phyloP scores from a whole-genome alignment of 202 grass and related monocot genomes.

The Schoenoplectus triqueter region DNA sequence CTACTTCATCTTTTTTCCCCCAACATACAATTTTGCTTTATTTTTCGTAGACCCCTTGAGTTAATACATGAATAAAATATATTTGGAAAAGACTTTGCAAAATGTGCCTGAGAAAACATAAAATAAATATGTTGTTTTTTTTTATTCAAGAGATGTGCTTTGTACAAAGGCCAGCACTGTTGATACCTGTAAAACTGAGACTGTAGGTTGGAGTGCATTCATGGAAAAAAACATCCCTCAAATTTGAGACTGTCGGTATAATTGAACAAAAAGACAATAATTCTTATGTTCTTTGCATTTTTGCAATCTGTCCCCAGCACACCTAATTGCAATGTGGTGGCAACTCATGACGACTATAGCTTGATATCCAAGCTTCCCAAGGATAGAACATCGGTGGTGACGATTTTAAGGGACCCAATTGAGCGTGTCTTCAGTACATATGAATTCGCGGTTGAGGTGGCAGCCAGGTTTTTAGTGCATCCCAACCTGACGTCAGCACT shows the following conservation, averaged over 20 bases:
- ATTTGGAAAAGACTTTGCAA: neutral
- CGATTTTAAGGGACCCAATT: conserved; percentile 87
- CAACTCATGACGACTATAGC: conserved; percentile 98
- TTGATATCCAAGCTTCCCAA: conserved; percentile 81
- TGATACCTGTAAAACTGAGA: too few species aligned
- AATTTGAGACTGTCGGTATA: neutral
- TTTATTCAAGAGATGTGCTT: neutral
- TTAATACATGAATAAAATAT: neutral
- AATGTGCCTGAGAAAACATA: neutral
- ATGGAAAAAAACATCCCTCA: neutral
- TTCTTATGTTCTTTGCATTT: conserved; percentile 24
- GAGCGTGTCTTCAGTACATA: conserved; percentile 94
- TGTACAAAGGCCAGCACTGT: too few species aligned
- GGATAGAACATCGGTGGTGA: conserved; percentile 85
- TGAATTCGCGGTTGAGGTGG: conserved; percentile 94
- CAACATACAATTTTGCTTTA: conserved; percentile 28
- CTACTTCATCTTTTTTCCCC: neutral
- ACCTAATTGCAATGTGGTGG: conserved; percentile 94
- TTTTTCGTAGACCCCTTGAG: neutral
- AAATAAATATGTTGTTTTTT: neutral
- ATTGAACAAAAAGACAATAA: neutral
- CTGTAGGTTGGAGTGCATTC: neutral
- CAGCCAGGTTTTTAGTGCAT: conserved; percentile 86
- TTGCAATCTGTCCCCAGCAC: conserved; percentile 44
- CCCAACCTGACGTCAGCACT: conserved; percentile 78